phyloP scores from a whole-genome alignment of 2,329 filamentous ascomycete species.

The Aspergillus sp. region DNA sequence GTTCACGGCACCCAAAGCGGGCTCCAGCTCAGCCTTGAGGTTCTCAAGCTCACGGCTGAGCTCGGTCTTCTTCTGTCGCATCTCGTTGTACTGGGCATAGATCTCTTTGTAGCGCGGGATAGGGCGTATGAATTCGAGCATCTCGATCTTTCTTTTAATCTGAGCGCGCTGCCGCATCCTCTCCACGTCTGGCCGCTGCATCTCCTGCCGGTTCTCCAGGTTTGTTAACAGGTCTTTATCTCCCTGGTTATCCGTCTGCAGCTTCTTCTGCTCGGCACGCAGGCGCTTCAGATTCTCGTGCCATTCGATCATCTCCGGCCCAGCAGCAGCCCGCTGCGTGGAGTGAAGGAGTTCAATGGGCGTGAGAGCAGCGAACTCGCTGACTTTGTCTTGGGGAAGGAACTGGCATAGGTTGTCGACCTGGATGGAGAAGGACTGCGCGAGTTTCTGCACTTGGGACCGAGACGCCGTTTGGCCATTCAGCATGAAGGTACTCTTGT shows the following conservation, averaged over 20 bases:
- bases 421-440: constrained; percentile 76
- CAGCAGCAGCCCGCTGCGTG: constrained; percentile 84
- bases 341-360: constrained; percentile 79
- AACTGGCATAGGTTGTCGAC: constrained; percentile 98
- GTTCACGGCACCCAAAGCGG: constrained; percentile 66
- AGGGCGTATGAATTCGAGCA: constrained; percentile 64
- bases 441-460: constrained; percentile 65
- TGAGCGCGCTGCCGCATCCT: constrained; percentile 72
- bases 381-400: constrained; percentile 90
- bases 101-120: constrained; percentile 63
- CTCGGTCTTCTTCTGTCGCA: constrained; percentile 55
- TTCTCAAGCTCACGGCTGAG: constrained; percentile 57
- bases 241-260: constrained; percentile 56
- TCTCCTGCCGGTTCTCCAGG: constrained; percentile 69
- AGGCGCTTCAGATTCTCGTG: constrained; percentile 72
- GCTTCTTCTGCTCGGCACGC: constrained; percentile 65
- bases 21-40: constrained; percentile 62
- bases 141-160: constrained; percentile 61
- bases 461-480: constrained; percentile 63
- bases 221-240: constrained; percentile 63
- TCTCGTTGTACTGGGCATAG: constrained; percentile 46
- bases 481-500: constrained; percentile 74
- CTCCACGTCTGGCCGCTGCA: constrained; percentile 77
- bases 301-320: constrained; percentile 73
- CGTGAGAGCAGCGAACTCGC: constrained; percentile 82